These are phyloP conservation scores for Claviceps maximensis DNA, from an alignment of 2,329 filamentous ascomycete species.

Conservation along the genomic window DNA sequence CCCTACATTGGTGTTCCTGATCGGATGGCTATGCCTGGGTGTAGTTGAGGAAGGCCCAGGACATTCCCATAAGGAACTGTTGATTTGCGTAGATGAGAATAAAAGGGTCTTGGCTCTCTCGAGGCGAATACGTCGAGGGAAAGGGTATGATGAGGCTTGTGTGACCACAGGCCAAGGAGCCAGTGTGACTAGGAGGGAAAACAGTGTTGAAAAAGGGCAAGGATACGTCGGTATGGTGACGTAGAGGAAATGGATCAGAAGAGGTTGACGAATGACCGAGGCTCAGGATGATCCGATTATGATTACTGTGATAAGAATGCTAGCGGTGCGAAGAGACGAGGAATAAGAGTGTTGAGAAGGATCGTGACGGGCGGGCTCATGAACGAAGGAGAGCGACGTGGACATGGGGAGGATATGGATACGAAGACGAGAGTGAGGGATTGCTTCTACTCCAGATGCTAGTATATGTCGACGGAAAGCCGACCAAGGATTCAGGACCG, in stretches of 20 bases:
- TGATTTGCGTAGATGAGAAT: background rate
- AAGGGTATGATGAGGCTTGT: background rate
- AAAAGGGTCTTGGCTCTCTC: background rate
- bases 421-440: background rate
- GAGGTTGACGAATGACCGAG: background rate
- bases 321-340: background rate
- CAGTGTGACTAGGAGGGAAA: background rate
- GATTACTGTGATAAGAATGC: background rate
- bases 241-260: background rate
- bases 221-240: background rate
- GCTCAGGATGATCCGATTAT: background rate
- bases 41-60: slow-evolving; percentile 12
- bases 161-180: background rate
- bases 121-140: background rate
- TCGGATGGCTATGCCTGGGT: slow-evolving; percentile 10
- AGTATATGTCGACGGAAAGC: background rate
- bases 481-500: background rate
- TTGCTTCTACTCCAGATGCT: background rate
- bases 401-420: background rate
- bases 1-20: slow-evolving; percentile 10
- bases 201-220: background rate
- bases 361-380: background rate
- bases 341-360: background rate
- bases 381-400: background rate
- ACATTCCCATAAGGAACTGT: background rate